Percentiles rank a stretch among this genome's conserved stretches.
phyloP scores from a whole-genome alignment of 2,329 filamentous ascomycete species.

The Clonostachys solani region DNA sequence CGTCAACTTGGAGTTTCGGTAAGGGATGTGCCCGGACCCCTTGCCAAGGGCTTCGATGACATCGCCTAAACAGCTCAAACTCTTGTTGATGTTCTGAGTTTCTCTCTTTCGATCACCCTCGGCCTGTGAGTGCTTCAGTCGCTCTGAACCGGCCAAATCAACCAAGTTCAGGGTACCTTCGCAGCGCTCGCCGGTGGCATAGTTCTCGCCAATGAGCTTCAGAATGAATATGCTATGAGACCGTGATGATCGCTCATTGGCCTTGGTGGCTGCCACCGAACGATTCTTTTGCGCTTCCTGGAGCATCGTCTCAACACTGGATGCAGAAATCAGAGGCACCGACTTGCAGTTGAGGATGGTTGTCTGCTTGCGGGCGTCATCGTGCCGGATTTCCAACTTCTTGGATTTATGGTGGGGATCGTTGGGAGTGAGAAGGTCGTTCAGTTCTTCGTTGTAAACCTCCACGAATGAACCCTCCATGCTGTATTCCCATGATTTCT shows the following conservation, averaged over 20 bases:
- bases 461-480: slow-evolving; percentile 97
- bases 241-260: slow-evolving; percentile 90
- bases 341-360: slow-evolving; percentile 76
- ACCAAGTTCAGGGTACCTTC: slow-evolving; percentile 95
- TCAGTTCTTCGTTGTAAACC: slow-evolving; percentile 96
- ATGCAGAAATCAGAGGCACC: slow-evolving; percentile 72
- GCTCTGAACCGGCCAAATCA: slow-evolving; percentile 89
- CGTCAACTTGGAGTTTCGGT: slow-evolving; percentile 94
- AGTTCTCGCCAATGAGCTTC: slow-evolving; percentile 68
- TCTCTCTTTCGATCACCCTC: slow-evolving; percentile 87
- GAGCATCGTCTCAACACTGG: slow-evolving; percentile 76
- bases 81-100: slow-evolving; percentile 97
- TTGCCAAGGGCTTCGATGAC: slow-evolving; percentile 91
- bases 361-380: slow-evolving; percentile 76
- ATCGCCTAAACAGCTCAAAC: slow-evolving; percentile 84
- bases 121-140: slow-evolving; percentile 80
- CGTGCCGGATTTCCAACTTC: slow-evolving; percentile 87
- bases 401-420: slow-evolving; percentile 65
- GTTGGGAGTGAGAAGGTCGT: slow-evolving; percentile 68
- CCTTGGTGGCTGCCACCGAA: slow-evolving; percentile 93
- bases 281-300: slow-evolving; percentile 79
- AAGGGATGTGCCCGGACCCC: slow-evolving; percentile 81
- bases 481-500: slow-evolving; percentile 90
- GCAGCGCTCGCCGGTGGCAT: slow-evolving; percentile 73
- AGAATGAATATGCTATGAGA: slow-evolving; percentile 97